Evolutionary conservation across 257 asterid species (phyloP).

Genomic region (Fraxinus cuspidata): DNA sequence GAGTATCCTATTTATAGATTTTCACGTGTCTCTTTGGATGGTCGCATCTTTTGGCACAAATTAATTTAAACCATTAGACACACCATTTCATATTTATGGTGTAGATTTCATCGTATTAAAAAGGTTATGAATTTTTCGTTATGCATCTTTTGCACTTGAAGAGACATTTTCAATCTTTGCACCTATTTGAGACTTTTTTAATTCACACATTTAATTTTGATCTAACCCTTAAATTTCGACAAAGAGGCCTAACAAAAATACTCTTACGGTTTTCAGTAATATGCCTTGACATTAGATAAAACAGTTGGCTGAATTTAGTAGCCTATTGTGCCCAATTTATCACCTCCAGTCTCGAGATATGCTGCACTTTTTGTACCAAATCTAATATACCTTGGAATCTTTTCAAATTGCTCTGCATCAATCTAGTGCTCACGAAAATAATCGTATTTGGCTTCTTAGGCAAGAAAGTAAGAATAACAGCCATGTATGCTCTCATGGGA

Average conservation of each 20-base stretch:
- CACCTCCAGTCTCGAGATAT: constrained; percentile 85
- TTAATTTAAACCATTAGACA: too few species aligned
- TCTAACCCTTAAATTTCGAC: neutral
- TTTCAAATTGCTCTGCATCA: constrained; percentile 69
- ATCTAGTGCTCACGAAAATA: constrained; percentile 43
- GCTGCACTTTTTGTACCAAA: constrained; percentile 71
- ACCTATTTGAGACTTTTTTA: too few species aligned
- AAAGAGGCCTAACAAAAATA: neutral
- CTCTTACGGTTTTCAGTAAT: neutral
- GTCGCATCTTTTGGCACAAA: too few species aligned
- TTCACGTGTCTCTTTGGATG: too few species aligned
- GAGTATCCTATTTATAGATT: too few species aligned
- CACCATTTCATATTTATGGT: too few species aligned
- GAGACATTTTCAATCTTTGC: too few species aligned
- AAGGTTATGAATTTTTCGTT: too few species aligned
- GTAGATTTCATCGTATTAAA: too few species aligned
- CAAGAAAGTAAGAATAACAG: constrained; percentile 8
- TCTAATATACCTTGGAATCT: constrained; percentile 67
- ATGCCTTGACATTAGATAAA: constrained; percentile 83
- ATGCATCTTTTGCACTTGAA: too few species aligned
- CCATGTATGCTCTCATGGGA: neutral
- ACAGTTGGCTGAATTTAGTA: constrained; percentile 78
- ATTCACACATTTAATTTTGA: too few species aligned
- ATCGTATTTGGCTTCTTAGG: constrained; percentile 9
- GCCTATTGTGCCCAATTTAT: constrained; percentile 60